Evolutionary conservation across 345 rosid genomes (phyloP), one percentile per base, ranked within the genome.

Genomic region (Syzygium grande): DNA sequence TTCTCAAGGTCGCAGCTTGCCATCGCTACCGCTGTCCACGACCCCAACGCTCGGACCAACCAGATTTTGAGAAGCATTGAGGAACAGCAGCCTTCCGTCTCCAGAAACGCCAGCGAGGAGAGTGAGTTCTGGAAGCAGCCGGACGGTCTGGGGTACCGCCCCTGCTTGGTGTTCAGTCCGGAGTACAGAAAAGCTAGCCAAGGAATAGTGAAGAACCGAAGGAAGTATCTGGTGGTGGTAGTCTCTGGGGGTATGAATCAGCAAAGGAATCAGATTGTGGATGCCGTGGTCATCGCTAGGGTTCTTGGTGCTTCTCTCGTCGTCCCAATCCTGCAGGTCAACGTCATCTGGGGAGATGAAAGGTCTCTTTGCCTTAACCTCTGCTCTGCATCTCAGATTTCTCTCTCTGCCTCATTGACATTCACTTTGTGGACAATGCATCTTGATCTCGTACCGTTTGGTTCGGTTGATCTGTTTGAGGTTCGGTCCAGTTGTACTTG

Each of bases 211-310:
- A 89, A 86, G 88, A 90, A 92, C 88, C 92, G 94, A 90, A 94
- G 89, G 84, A 97, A 91, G 83, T 97, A 96, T 91, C 89, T 98
- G 88, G 78, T 98, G 89, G 99, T 97, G 43, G 99, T 97, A 61
- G 99, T 98, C 61, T 90, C 98, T 17, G 99, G 99, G 38, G 99
- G 99, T 34, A 90, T 98, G 93, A 98, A 97, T 91, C 99, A 98
- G 92, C 99, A 98, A 93, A 96, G 97, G 95, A 98, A 96, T 92
- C 99, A 97, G 92, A 97, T 98, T 89, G 99, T 98, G 85, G 99
- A 98, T 85, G 99, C 99, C 29, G 99, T 95, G 59, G 99, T 98
- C 86, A 96, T 98, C 87, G 98, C 99, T 12, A 94, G 99, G 91
- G 95, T 98, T 78, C 98, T 98, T 27, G 98, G 97, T 38, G 98